Percentiles rank a stretch among this genome's conserved stretches.
Conservation (phyloP, 768 basidiomycete genomes). For the Lyophyllum shimeji region DNA sequence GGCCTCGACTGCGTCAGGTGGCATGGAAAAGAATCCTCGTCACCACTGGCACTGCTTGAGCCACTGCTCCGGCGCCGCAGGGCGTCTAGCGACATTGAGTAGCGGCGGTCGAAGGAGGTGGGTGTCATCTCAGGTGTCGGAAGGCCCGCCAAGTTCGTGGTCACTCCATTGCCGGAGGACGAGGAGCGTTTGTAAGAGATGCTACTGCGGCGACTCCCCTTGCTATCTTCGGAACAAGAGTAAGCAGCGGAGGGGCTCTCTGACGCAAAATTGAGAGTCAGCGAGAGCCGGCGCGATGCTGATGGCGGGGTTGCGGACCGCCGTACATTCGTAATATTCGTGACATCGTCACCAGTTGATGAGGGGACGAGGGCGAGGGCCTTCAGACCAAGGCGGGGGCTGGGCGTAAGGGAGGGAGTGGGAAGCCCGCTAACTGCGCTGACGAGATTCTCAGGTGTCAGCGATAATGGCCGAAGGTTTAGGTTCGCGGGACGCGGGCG, state of each 20-base stretch:
- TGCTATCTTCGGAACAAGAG: constrained; percentile 29
- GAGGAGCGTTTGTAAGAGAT: constrained; percentile 64
- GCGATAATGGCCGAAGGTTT: constrained; percentile 70
- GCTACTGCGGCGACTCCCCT: constrained; percentile 57
- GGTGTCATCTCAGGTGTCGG: constrained; percentile 80
- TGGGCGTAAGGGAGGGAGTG: constrained; percentile 56
- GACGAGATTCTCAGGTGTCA: constrained; percentile 54
- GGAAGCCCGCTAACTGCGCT: constrained; percentile 39
- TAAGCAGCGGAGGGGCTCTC: constrained; percentile 24
- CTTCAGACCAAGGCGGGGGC: constrained; percentile 47
- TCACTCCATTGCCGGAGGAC: constrained; percentile 39
- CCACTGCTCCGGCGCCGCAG: constrained; percentile 30
- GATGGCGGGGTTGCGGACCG: constrained; percentile 30
- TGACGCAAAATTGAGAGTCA: constrained; percentile 34
- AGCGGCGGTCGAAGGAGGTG: constrained; percentile 45
- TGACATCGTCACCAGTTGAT: constrained; percentile 28
- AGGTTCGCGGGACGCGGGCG: constrained; percentile 68
- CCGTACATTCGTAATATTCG: constrained; percentile 27
- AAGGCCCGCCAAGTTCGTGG: constrained; percentile 39
- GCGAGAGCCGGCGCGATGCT: constrained; percentile 31
- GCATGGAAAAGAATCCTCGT: constrained; percentile 44
- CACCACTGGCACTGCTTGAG: constrained; percentile 26
- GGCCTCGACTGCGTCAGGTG: constrained; percentile 43
- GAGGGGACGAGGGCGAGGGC: constrained; percentile 48
- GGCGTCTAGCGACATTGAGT: constrained; percentile 28